These are phyloP conservation scores for Aspergillus ibericus DNA, from an alignment of 2,329 filamentous ascomycete genomes.

Conservation along the genomic window DNA sequence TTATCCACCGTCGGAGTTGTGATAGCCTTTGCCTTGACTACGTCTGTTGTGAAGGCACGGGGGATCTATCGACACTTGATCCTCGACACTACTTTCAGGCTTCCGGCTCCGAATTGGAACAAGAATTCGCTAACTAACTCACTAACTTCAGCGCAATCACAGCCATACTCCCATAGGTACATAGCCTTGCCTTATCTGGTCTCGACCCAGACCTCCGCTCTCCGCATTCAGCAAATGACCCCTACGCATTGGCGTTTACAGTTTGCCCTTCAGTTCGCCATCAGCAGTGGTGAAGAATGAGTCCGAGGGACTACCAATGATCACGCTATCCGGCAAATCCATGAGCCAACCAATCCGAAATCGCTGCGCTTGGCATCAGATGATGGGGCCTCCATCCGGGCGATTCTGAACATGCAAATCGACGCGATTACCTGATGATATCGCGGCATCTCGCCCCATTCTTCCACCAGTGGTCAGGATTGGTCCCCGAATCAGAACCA, in stretches of 20 bases:
- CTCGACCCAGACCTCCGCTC: background rate
- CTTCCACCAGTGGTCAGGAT: background rate
- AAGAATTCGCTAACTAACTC: background rate
- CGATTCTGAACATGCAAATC: background rate
- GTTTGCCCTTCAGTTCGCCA: no score
- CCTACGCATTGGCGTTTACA: background rate
- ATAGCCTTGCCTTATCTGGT: background rate
- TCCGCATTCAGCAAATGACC: conserved; percentile 1
- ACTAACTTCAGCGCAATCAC: background rate
- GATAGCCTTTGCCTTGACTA: background rate
- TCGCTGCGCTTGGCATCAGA: conserved; percentile 22
- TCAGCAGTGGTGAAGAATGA: no score
- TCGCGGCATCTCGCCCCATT: conserved; percentile 8
- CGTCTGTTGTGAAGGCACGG: background rate
- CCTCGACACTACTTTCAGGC: no score
- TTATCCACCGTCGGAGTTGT: background rate
- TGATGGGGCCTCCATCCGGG: conserved; percentile 9
- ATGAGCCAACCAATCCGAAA: conserved; percentile 6
- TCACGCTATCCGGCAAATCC: conserved; percentile 22
- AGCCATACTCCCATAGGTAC: no score
- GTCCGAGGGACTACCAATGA: background rate
- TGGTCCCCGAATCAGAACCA: background rate
- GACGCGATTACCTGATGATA: conserved; percentile 8
- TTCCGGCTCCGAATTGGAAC: background rate
- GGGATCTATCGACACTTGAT: no score